A percentile compares a stretch with the other conserved stretches of the same genome.
phyloP scores from a whole-genome alignment of 2,329 filamentous ascomycete species.

The Hypomyces rosellus region DNA sequence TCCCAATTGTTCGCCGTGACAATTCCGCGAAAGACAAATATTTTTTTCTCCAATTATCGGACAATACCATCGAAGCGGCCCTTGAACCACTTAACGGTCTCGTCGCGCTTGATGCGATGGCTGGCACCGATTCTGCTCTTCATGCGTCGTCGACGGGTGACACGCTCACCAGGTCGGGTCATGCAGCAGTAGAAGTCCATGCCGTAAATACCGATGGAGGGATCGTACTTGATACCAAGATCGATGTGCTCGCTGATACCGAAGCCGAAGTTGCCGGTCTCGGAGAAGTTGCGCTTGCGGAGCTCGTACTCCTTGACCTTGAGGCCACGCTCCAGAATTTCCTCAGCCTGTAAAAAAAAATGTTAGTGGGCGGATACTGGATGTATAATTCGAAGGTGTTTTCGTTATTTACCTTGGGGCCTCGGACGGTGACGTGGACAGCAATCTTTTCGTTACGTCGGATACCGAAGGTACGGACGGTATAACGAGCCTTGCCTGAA shows the following conservation, averaged over 20 bases:
- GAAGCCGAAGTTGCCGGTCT: constrained; percentile 99
- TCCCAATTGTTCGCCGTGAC: constrained; percentile 35
- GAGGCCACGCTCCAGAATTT: constrained; percentile 99
- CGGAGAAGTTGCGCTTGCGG: constrained; percentile 98
- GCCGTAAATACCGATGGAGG: constrained; percentile 96
- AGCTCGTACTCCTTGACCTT: constrained; percentile 99
- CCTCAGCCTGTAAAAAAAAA: constrained; percentile 62
- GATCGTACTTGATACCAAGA: constrained; percentile 99
- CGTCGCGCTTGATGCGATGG: constrained; percentile 89
- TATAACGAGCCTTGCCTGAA: constrained; percentile 97
- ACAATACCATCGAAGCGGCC: constrained; percentile 95
- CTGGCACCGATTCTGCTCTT: constrained; percentile 78
- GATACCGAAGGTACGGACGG: constrained; percentile 99
- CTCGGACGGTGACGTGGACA: constrained; percentile 98
- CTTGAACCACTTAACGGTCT: constrained; percentile 97
- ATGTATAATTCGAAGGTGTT: too few species aligned
- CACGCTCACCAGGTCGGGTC: constrained; percentile 97
- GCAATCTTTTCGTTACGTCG: constrained; percentile 99
- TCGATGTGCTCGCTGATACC: constrained; percentile 99
- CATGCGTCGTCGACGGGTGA: constrained; percentile 87
- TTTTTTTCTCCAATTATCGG: constrained; percentile 61
- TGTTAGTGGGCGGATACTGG: not conserved
- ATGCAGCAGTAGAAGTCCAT: constrained; percentile 99
- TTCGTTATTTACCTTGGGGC: constrained; percentile 57
- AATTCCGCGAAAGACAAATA: constrained; percentile 30